phyloP scores from a whole-genome alignment of 192 early-diverging fungal species.

The Mortierella alpina region DNA sequence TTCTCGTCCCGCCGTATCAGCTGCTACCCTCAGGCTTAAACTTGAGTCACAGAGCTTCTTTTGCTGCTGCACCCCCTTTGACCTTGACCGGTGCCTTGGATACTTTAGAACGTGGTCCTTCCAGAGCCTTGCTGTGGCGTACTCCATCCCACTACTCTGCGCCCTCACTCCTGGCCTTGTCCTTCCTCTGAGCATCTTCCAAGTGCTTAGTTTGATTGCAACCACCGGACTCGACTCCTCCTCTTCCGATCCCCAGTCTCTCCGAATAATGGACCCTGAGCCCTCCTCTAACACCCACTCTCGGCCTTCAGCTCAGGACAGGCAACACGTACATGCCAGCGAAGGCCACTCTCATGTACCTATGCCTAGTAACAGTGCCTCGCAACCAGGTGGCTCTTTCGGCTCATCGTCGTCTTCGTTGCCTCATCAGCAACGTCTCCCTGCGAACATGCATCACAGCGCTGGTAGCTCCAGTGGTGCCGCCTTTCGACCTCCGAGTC shows the following conservation, averaged over 20 bases:
- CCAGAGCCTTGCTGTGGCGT: constrained; percentile 30
- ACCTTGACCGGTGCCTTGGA: constrained; percentile 1
- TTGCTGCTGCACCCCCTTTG: neutral
- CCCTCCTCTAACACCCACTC: neutral
- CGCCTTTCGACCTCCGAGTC: too few species aligned
- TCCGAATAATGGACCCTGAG: constrained; percentile 1
- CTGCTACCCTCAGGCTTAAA: neutral
- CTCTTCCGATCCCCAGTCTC: neutral
- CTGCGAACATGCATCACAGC: too few species aligned
- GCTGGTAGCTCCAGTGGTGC: too few species aligned
- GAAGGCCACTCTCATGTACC: too few species aligned
- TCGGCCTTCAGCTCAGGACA: neutral
- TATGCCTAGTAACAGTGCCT: too few species aligned
- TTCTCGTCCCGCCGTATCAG: neutral
- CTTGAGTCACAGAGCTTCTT: neutral
- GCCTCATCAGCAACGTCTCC: too few species aligned
- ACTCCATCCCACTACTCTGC: constrained; percentile 33
- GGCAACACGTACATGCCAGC: too few species aligned
- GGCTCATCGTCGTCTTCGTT: too few species aligned
- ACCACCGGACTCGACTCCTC: constrained; percentile 1
- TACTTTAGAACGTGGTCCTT: constrained; percentile 4
- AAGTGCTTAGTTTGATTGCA: constrained; percentile 20
- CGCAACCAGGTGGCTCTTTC: too few species aligned
- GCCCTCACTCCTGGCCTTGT: constrained; percentile 24
- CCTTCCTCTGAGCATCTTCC: constrained; percentile 31